Base-by-base conservation (phyloP, 139 green algal species). In the Edaphochlamys debaryana region DNA sequence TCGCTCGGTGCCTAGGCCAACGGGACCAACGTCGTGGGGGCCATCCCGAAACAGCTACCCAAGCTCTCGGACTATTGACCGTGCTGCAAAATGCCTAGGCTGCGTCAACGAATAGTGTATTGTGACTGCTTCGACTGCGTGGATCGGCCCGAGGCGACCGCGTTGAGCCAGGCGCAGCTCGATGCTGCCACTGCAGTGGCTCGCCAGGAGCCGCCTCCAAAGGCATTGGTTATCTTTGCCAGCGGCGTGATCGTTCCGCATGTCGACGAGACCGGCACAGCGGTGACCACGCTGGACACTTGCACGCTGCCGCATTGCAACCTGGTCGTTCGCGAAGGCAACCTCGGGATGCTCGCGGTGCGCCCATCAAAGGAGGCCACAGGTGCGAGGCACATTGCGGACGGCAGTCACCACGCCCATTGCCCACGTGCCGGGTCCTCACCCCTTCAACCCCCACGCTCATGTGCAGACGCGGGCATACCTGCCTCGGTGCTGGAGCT, bases 181-280 rank as follows among this genome's bases (percentile, higher is more conserved):
- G 54, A 84, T 48, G 87, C 80, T 29, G 80, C 84, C 2, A 76
- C 79, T 19, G 80, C 80, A 48, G 87, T 79, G 8, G 87, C 87
- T 15, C 62, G 67, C 15, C 87, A 91, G 66, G 84, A 89, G 34
- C 87, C 87, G 13, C 87, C 87, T 11, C 91, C 92, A 41, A 94
- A 95, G 67, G 90, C 73, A 40, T 32, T 95, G 19, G 13, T 95
- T 34, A 41, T 95, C 25, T 80, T 72, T 42, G 69, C 80, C 1
- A 80, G 78, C 4, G 85, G 87, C 2, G 22, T 71, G 3, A 27
- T 87, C 27, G 23, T 69, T 25, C 30, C 29, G 38, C n/a, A 29
- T 3, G 37, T 52, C 40, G 48, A 20, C 11, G 34, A 6, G 45
- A 54, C 45, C 45, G 11, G 13, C 45, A n/a, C 56, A 63, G 56